Conservation (phyloP, 352 stramenopile species). For the Globisporangium orthogonon region DNA sequence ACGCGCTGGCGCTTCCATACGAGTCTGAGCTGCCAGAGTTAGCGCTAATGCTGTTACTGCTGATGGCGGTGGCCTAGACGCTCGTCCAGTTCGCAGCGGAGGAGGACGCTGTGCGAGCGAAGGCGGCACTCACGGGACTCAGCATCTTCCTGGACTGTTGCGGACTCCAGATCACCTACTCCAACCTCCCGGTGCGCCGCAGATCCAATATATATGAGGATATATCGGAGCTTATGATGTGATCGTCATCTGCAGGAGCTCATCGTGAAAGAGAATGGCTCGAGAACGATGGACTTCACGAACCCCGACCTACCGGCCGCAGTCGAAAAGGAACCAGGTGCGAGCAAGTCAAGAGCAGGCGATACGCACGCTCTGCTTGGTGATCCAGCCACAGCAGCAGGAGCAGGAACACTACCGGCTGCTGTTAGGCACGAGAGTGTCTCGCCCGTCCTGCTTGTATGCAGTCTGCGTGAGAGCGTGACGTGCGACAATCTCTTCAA, state of each 20-base stretch:
- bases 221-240: neutral
- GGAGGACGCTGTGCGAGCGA: conserved; percentile 34
- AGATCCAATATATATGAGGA: too few species aligned
- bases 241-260: conserved; percentile 31
- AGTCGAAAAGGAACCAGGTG: neutral
- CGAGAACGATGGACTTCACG: conserved; percentile 46
- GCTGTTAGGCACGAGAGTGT: conserved; percentile 15
- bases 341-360: neutral
- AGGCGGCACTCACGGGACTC: conserved; percentile 39
- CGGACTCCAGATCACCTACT: conserved; percentile 52
- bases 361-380: neutral
- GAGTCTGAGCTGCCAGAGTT: too few species aligned
- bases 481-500: conserved; percentile 65
- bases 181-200: conserved; percentile 35
- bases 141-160: conserved; percentile 60
- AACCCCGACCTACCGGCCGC: conserved; percentile 25
- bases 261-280: conserved; percentile 56
- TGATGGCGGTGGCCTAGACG: conserved; percentile 9
- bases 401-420: neutral
- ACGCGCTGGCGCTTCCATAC: too few species aligned
- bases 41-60: too few species aligned
- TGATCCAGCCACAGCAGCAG: neutral
- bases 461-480: conserved; percentile 42
- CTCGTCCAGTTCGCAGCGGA: conserved; percentile 43
- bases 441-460: conserved; percentile 50